Conservation (phyloP, 2,329 filamentous ascomycete species). For the Fusarium beomiforme region DNA sequence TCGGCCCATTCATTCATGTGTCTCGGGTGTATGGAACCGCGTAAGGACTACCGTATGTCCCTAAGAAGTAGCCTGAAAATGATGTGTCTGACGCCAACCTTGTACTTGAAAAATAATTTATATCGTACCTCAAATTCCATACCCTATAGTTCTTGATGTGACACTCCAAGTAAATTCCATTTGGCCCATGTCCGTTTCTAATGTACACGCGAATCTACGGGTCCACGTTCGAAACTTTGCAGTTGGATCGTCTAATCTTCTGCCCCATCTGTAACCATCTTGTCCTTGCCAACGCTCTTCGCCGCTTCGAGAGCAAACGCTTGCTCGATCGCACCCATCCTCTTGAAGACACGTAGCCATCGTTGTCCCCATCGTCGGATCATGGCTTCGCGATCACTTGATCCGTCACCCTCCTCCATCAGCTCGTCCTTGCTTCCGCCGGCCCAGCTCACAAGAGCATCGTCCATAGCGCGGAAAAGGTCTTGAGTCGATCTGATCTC, state of each 20-base stretch:
- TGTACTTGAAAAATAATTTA: not conserved
- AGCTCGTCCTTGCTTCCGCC: slow-evolving; percentile 77
- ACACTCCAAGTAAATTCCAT: slow-evolving; percentile 5
- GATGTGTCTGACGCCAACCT: not conserved
- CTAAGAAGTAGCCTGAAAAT: not conserved
- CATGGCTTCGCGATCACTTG: slow-evolving; percentile 68
- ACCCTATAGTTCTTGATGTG: not conserved
- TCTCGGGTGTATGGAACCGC: not conserved
- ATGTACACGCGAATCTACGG: slow-evolving; percentile 11
- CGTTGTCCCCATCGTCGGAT: slow-evolving; percentile 83
- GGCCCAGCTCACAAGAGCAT: slow-evolving; percentile 78
- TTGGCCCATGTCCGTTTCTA: slow-evolving; percentile 14
- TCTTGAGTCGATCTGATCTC: slow-evolving; percentile 81
- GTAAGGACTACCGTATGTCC: not conserved
- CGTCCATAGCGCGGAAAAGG: slow-evolving; percentile 83
- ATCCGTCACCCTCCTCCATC: slow-evolving; percentile 74
- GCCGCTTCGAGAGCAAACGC: slow-evolving; percentile 60
- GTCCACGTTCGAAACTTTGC: slow-evolving; percentile 14
- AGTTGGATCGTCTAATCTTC: slow-evolving; percentile 33
- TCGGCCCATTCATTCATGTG: not conserved
- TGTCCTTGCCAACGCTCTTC: slow-evolving; percentile 36
- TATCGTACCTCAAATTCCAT: not conserved
- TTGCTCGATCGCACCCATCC: slow-evolving; percentile 88
- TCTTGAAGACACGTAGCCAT: slow-evolving; percentile 86
- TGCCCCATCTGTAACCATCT: slow-evolving; percentile 30